Evolutionary conservation across 495 filamentous ascomycete genomes (phyloP).

Genomic region (Rhypophila decipiens): DNA sequence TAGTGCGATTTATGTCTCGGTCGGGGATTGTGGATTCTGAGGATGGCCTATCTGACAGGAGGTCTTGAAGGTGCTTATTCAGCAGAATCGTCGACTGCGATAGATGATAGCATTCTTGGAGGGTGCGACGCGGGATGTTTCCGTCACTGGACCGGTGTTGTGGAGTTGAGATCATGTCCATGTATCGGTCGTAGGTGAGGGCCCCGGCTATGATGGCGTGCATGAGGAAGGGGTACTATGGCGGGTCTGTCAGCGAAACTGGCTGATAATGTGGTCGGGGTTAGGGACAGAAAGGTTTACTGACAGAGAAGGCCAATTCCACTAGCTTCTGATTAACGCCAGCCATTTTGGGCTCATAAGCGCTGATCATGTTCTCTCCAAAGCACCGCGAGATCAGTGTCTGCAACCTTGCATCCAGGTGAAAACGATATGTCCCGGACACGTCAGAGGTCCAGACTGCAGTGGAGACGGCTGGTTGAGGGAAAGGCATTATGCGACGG

Average conservation of each 20-base stretch:
- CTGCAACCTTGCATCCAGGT: neutral
- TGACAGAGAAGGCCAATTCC: neutral
- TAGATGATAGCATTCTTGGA: neutral
- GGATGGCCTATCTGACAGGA: too few species aligned
- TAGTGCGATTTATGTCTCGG: neutral
- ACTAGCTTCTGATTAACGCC: neutral
- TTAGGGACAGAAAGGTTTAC: neutral
- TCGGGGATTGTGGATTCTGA: too few species aligned
- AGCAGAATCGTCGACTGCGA: neutral
- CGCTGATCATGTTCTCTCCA: neutral
- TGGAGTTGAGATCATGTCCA: neutral
- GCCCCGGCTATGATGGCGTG: neutral
- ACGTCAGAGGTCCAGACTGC: neutral
- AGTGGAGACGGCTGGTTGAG: neutral
- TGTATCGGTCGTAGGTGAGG: neutral
- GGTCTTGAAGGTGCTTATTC: neutral
- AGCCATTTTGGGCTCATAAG: neutral
- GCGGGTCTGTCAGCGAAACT: too few species aligned
- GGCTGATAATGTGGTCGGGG: neutral
- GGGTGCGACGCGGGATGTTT: neutral
- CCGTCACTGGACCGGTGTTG: too few species aligned
- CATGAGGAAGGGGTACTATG: neutral
- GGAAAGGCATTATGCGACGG: too few species aligned
- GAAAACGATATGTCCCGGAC: neutral
- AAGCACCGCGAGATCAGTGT: neutral